A percentile compares a stretch with the other conserved stretches of the same genome.
Evolutionary conservation across 306 rosid genomes (phyloP).

Genomic region (Begonia masoniana): DNA sequence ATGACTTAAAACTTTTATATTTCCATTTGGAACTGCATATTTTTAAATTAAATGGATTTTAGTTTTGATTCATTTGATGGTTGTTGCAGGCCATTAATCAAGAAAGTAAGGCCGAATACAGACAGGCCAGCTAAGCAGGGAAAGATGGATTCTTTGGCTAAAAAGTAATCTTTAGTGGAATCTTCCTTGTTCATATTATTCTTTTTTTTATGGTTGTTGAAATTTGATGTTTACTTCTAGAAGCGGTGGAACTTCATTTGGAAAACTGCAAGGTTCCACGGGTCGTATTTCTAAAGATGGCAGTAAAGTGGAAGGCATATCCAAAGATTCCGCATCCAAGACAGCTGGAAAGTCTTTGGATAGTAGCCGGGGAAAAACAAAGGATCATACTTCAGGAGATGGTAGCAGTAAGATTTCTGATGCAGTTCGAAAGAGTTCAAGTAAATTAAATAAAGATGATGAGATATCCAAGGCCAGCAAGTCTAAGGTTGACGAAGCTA

Average conservation of each 20-base stretch:
- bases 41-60: not conserved
- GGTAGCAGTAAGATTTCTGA: slow-evolving; percentile 24
- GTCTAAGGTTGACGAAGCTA: slow-evolving; percentile 40
- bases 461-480: slow-evolving; percentile 35
- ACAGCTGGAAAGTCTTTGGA: not conserved
- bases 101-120: slow-evolving; percentile 38
- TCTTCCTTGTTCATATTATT: not conserved
- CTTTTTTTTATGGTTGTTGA: not conserved
- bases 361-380: not conserved
- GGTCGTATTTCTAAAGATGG: slow-evolving; percentile 22
- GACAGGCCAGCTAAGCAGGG: slow-evolving; percentile 31
- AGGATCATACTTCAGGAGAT: not conserved
- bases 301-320: slow-evolving; percentile 28
- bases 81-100: slow-evolving; percentile 44
- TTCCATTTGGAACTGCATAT: too few relatives aligned
- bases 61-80: not conserved
- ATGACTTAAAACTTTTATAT: too few relatives aligned
- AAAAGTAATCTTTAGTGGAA: slow-evolving; percentile 33
- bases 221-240: slow-evolving; percentile 16
- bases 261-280: slow-evolving; percentile 44
- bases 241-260: slow-evolving; percentile 47
- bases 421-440: slow-evolving; percentile 21
- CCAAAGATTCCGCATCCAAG: slow-evolving; percentile 23
- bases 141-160: slow-evolving; percentile 29
- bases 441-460: slow-evolving; percentile 36